Evolutionary conservation across 257 asterid species (phyloP), one percentile per base, ranked within the genome.

Genomic region (Przewalskia tangutica): DNA sequence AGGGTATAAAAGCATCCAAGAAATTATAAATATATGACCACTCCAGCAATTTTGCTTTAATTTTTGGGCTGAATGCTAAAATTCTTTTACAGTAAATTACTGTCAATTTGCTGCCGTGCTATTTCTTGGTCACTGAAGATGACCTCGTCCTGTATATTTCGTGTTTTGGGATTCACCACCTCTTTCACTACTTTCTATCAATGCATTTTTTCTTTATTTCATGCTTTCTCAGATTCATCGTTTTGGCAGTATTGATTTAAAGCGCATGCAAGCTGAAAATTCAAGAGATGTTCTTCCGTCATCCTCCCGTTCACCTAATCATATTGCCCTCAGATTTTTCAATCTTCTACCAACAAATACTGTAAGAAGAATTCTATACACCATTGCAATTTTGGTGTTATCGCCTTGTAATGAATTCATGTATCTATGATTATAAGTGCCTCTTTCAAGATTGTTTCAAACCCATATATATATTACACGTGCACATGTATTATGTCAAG

Each of bases 201-300:
- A 10, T 75, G 80, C 84, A 27, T 71, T 75, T 77, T 77, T 87
- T 88, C 82, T 87, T 65, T 53, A 82, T 85, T 81, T 58, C 54
- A 71, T 82, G 85, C 82, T 85, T 86, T 88, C 94, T 90, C 88
- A 88, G 82, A 89, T 84, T 89, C 86, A 76, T 89, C 83, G 17
- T 89, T 89, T 89, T 90, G 87, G 88, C 98, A 96, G 99, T 88
- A 89, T 96, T 86, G 93, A 96, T 89, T 88, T 94, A 89, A 94
- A 93, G 93, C 91, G 94, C 81, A 81, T 96, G 92, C 99, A 96
- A 88, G 97, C 97, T 70, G 98, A 89, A 88, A 89, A 93, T 86
- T 85, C 91, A 50, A 84, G 89, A 81, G 77, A 89, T 85, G 85
- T 90, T 85, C 84, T 93, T 68, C 92, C 97, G 64, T 91, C 94